A percentile compares a stretch with the other conserved stretches of the same genome.
Evolutionary conservation across 1,139 yeast species (phyloP).

Genomic region (Kazachstania sp.): DNA sequence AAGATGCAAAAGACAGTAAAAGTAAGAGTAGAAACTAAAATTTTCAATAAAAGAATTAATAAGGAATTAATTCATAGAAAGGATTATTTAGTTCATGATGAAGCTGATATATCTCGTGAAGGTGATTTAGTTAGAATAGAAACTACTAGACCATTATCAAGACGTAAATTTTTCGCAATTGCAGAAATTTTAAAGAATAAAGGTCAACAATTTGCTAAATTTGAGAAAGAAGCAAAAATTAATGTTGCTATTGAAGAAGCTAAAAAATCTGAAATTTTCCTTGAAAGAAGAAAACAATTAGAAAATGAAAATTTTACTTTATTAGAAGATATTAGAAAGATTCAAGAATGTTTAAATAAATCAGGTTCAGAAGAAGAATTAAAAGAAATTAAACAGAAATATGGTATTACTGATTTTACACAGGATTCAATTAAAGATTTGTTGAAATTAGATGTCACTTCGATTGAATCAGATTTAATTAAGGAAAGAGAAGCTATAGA

Average conservation of each 20-base stretch:
- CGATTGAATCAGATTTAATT: constrained; percentile 31
- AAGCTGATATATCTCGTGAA: constrained; percentile 81
- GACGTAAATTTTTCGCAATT: constrained; percentile 81
- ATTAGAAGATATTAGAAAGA: constrained; percentile 22
- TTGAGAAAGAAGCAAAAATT: constrained; percentile 63
- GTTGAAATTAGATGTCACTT: constrained; percentile 35
- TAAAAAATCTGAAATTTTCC: constrained; percentile 41
- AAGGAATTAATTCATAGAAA: constrained; percentile 72
- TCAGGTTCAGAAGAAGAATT: constrained; percentile 37
- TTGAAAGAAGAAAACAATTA: constrained; percentile 39
- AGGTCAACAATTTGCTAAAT: constrained; percentile 85
- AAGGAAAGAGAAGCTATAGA: constrained; percentile 27
- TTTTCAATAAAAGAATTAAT: constrained; percentile 61
- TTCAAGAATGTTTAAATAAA: constrained; percentile 28
- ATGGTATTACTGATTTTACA: constrained; percentile 58
- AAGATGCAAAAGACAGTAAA: constrained; percentile 93
- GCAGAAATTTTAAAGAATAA: constrained; percentile 84
- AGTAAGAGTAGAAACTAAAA: constrained; percentile 72
- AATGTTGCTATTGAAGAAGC: constrained; percentile 57
- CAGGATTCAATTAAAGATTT: constrained; percentile 34
- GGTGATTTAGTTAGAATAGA: constrained; percentile 95
- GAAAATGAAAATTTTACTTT: constrained; percentile 23
- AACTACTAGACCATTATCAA: constrained; percentile 76
- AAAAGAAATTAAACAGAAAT: constrained; percentile 40
- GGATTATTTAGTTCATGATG: constrained; percentile 89